Evolutionary conservation across 805 yeast genomes (phyloP).

Genomic region (Candida chauliodis): DNA sequence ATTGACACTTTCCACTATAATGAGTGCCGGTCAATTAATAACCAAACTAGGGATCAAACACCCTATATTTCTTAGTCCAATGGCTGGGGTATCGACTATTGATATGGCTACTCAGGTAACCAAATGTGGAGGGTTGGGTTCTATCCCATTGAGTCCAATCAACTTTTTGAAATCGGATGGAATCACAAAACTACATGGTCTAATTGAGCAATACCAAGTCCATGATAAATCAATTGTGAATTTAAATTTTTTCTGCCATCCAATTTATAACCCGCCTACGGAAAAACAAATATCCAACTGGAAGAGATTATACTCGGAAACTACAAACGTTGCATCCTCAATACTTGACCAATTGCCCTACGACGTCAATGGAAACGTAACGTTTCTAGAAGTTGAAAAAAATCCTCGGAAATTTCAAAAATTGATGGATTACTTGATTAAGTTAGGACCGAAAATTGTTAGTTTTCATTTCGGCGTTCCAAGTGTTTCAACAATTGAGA

Average conservation of each 20-base stretch:
- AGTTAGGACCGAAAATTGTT: slow-evolving; percentile 38
- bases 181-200: slow-evolving; percentile 14
- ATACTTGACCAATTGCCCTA: slow-evolving; percentile 3
- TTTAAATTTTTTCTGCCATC: slow-evolving; percentile 48
- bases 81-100: slow-evolving; percentile 54
- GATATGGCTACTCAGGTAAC: slow-evolving; percentile 42
- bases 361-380: slow-evolving; percentile 20
- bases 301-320: slow-evolving; percentile 15
- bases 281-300: slow-evolving; percentile 20
- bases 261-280: slow-evolving; percentile 18
- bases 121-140: slow-evolving; percentile 48
- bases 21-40: neutral
- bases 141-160: slow-evolving; percentile 38
- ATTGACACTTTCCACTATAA: too few relatives aligned
- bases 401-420: slow-evolving; percentile 12
- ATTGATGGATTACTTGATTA: slow-evolving; percentile 16
- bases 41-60: slow-evolving; percentile 25
- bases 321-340: slow-evolving; percentile 6
- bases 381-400: slow-evolving; percentile 28
- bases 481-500: slow-evolving; percentile 21
- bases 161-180: slow-evolving; percentile 16
- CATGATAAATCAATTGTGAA: slow-evolving; percentile 24
- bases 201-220: slow-evolving; percentile 10
- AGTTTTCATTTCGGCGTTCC: slow-evolving; percentile 58
- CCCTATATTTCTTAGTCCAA: slow-evolving; percentile 55